Evolutionary conservation across 2,329 filamentous ascomycete species (phyloP).

Genomic region (Pseudogymnoascus sp.): DNA sequence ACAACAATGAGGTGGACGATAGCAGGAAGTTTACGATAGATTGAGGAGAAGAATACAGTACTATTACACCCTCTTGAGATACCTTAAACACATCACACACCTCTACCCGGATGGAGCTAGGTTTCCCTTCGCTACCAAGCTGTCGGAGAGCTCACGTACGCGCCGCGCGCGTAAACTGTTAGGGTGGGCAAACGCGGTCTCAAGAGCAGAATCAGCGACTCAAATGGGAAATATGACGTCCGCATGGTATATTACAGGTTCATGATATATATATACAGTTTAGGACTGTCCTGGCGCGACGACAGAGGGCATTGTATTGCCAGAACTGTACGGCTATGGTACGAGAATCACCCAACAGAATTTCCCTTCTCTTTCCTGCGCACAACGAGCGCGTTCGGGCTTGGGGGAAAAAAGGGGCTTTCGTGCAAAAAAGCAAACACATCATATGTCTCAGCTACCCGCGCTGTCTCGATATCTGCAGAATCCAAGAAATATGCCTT

Average conservation of each 20-base stretch:
- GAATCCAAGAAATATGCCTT: background rate
- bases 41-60: background rate
- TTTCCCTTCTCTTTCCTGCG: background rate
- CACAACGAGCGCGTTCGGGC: background rate
- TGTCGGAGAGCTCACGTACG: slow-evolving; percentile 1
- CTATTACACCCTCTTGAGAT: slow-evolving; percentile 1
- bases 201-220: background rate
- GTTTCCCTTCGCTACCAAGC: slow-evolving; percentile 6
- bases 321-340: background rate
- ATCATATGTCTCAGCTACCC: background rate
- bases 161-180: background rate
- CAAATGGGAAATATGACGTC: background rate
- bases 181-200: background rate
- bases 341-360: background rate
- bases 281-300: background rate
- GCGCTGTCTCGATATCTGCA: background rate
- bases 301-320: background rate
- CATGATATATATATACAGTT: background rate
- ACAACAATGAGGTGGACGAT: background rate
- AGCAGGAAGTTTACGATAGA: background rate
- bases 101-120: slow-evolving; percentile 6
- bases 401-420: background rate
- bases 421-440: background rate
- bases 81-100: background rate
- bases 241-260: background rate